phyloP scores from a whole-genome alignment of 805 yeast genomes.

The Wickerhamiella parazyma region DNA sequence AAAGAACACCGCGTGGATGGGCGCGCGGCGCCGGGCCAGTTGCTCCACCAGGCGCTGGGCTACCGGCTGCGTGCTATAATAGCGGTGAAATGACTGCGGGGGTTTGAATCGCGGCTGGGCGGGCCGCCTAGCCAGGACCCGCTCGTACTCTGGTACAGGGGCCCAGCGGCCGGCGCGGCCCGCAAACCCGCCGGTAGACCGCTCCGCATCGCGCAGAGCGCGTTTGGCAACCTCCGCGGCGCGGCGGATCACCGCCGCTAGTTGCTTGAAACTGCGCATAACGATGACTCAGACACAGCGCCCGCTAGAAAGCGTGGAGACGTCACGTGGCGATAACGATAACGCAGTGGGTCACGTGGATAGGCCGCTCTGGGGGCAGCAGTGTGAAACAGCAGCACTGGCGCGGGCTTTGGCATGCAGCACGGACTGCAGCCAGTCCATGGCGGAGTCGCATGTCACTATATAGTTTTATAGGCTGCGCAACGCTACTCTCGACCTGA shows the following conservation, averaged over 20 bases:
- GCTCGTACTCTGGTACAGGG: slow-evolving; percentile 1
- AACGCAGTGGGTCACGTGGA: too few relatives aligned
- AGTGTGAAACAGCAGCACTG: too few relatives aligned
- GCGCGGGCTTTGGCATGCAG: too few relatives aligned
- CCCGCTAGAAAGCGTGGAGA: not conserved
- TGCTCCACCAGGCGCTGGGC: not conserved
- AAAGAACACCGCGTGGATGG: not conserved
- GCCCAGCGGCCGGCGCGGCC: not conserved
- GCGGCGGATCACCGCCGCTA: slow-evolving; percentile 9
- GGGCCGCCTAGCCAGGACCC: slow-evolving; percentile 1
- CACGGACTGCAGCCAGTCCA: too few relatives aligned
- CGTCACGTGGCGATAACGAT: too few relatives aligned
- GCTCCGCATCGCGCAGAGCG: slow-evolving; percentile 1
- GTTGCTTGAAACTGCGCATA: slow-evolving; percentile 5
- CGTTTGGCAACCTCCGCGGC: slow-evolving; percentile 5
- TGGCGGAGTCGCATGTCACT: too few relatives aligned
- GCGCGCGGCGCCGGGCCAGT: not conserved
- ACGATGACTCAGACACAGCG: not conserved
- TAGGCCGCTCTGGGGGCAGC: too few relatives aligned
- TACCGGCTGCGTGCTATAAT: not conserved
- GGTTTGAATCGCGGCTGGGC: not conserved
- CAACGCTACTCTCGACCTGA: too few relatives aligned
- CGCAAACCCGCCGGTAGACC: not conserved
- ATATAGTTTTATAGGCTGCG: too few relatives aligned
- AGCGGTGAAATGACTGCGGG: slow-evolving; percentile 1